Conservation (phyloP, 2,329 filamentous ascomycete genomes). For the Sarocladium kiliense region DNA sequence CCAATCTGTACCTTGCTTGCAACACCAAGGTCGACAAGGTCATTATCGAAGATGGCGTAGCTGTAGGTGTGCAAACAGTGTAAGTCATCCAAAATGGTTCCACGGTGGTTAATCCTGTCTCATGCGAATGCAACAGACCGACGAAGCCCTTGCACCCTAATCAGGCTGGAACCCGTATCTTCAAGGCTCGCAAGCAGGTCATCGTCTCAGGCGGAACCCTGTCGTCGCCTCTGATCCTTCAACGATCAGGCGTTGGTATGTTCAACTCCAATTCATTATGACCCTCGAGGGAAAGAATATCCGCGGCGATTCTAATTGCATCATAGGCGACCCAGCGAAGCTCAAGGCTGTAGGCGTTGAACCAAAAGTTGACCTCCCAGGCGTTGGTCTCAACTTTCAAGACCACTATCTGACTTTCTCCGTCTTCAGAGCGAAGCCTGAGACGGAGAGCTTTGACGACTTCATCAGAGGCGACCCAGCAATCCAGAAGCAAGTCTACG, state of each 20-base stretch:
- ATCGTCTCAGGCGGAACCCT: slow-evolving; percentile 69
- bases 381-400: slow-evolving; percentile 72
- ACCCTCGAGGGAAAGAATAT: slow-evolving; percentile 12
- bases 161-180: slow-evolving; percentile 47
- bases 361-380: slow-evolving; percentile 64
- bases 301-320: neutral
- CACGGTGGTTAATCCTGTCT: too few species aligned
- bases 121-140: too few species aligned
- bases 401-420: slow-evolving; percentile 71
- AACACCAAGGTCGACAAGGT: slow-evolving; percentile 78
- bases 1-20: slow-evolving; percentile 65
- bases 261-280: slow-evolving; percentile 44
- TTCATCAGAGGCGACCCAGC: slow-evolving; percentile 70
- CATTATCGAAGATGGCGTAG: slow-evolving; percentile 66
- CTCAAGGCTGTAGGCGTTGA: slow-evolving; percentile 63
- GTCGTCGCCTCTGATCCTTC: slow-evolving; percentile 68
- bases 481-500: slow-evolving; percentile 66
- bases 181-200: slow-evolving; percentile 67
- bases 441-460: slow-evolving; percentile 74
- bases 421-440: slow-evolving; percentile 66
- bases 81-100: too few species aligned
- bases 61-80: slow-evolving; percentile 67
- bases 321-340: slow-evolving; percentile 62
- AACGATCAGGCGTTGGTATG: slow-evolving; percentile 70
- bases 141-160: slow-evolving; percentile 62